These are phyloP conservation scores for Geotrichum australiense DNA, from an alignment of 1,139 yeast species.

Conservation along the genomic window DNA sequence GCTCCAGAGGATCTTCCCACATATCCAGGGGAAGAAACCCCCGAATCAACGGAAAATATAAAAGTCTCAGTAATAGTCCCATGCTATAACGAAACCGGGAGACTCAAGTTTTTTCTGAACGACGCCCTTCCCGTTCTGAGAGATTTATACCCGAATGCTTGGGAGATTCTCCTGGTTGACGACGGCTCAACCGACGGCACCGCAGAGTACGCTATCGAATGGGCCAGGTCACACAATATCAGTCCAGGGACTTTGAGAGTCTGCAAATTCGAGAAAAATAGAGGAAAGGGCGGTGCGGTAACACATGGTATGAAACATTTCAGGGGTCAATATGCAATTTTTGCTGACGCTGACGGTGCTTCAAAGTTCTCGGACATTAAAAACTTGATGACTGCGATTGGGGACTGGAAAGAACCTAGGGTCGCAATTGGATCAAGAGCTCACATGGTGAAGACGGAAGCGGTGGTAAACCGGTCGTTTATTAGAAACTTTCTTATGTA, in stretches of 20 bases:
- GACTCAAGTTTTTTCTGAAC: constrained; percentile 68
- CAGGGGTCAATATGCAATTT: constrained; percentile 66
- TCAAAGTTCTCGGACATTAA: constrained; percentile 67
- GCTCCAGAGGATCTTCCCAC: constrained; percentile 19
- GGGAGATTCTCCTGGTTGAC: constrained; percentile 82
- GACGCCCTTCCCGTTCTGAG: constrained; percentile 62
- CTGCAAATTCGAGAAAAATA: constrained; percentile 56
- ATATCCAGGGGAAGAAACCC: constrained; percentile 23
- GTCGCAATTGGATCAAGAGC: constrained; percentile 92
- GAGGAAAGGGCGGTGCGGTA: constrained; percentile 99
- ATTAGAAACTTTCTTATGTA: constrained; percentile 89
- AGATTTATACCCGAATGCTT: constrained; percentile 33
- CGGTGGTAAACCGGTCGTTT: constrained; percentile 87
- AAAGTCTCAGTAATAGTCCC: constrained; percentile 77
- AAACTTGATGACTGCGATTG: constrained; percentile 45
- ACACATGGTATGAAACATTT: constrained; percentile 81
- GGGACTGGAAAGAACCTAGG: constrained; percentile 36
- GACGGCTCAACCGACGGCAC: constrained; percentile 90
- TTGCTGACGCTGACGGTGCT: constrained; percentile 99
- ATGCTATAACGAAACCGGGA: constrained; percentile 75
- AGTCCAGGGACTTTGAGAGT: constrained; percentile 61
- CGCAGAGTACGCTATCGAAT: constrained; percentile 56
- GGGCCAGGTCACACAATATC: constrained; percentile 45
- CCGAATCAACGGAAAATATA: constrained; percentile 29
- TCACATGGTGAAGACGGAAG: constrained; percentile 93